Conservation (phyloP, 2,329 filamentous ascomycete species). For the Fusarium vanettenii region DNA sequence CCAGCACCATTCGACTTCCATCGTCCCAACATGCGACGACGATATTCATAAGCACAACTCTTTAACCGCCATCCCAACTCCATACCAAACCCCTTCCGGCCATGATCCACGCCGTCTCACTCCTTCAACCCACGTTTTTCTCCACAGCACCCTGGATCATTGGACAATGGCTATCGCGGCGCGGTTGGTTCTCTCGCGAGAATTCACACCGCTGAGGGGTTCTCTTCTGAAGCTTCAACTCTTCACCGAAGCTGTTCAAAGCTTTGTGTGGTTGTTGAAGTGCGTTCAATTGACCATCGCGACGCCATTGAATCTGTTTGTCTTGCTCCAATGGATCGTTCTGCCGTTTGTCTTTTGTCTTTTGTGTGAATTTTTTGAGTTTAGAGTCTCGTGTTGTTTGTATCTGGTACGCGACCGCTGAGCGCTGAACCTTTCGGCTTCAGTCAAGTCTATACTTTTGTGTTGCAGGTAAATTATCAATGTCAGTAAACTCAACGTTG, state of each 20-base stretch:
- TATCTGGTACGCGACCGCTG: not conserved
- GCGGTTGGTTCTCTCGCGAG: not conserved
- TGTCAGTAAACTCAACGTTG: not conserved
- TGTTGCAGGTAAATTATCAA: not conserved
- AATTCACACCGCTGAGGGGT: slow-evolving; percentile 32
- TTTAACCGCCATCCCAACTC: not conserved
- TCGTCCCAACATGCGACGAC: not conserved
- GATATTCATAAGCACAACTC: not conserved
- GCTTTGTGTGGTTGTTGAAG: not conserved
- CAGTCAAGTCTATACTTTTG: not conserved
- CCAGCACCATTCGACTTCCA: not conserved
- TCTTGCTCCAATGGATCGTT: not conserved
- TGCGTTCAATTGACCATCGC: not conserved
- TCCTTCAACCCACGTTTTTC: slow-evolving; percentile 10
- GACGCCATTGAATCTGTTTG: not conserved
- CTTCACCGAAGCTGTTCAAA: not conserved
- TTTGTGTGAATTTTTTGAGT: not conserved
- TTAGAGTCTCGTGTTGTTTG: not conserved
- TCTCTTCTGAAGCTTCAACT: not conserved
- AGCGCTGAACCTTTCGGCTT: not conserved
- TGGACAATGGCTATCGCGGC: slow-evolving; percentile 17
- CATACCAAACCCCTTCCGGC: slow-evolving; percentile 33
- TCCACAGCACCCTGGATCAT: slow-evolving; percentile 27
- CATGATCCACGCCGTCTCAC: slow-evolving; percentile 26
- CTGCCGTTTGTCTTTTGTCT: not conserved